phyloP scores from a whole-genome alignment of 768 basidiomycete genomes.

The Pulveroboletus ravenelii region DNA sequence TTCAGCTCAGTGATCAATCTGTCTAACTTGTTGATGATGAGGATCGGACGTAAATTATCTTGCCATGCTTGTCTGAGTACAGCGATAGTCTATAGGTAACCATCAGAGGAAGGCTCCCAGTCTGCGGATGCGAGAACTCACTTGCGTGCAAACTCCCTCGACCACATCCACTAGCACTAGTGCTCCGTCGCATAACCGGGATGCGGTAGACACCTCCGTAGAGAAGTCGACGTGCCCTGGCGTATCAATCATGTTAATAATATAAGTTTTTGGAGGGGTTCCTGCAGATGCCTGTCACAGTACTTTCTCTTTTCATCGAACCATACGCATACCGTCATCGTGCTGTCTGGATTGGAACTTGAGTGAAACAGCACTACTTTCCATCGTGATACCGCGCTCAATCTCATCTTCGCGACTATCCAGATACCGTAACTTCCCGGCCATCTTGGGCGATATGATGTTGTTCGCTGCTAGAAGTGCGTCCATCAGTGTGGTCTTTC shows the following conservation, averaged over 20 bases:
- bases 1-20: slow-evolving; percentile 91
- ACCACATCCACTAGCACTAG: slow-evolving; percentile 94
- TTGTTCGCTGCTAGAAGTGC: slow-evolving; percentile 94
- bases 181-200: slow-evolving; percentile 91
- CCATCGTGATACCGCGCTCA: slow-evolving; percentile 98
- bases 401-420: slow-evolving; percentile 97
- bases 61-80: slow-evolving; percentile 94
- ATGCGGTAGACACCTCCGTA: slow-evolving; percentile 93
- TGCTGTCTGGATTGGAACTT: slow-evolving; percentile 77
- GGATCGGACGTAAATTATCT: slow-evolving; percentile 81
- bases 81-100: slow-evolving; percentile 70
- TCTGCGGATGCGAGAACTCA: slow-evolving; percentile 31
- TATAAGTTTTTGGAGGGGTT: slow-evolving; percentile 61
- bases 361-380: slow-evolving; percentile 90
- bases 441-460: slow-evolving; percentile 92
- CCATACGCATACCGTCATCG: slow-evolving; percentile 51
- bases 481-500: slow-evolving; percentile 95
- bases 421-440: slow-evolving; percentile 92
- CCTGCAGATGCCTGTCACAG: slow-evolving; percentile 42
- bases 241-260: slow-evolving; percentile 96
- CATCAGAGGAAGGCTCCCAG: background rate
- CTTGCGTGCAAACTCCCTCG: slow-evolving; percentile 98
- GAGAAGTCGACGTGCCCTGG: slow-evolving; percentile 99
- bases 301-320: slow-evolving; percentile 5
- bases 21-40: slow-evolving; percentile 97